These are phyloP conservation scores for Papiliotrema flavescens DNA, from an alignment of 1,284 basidiomycete genomes.

Conservation along the genomic window DNA sequence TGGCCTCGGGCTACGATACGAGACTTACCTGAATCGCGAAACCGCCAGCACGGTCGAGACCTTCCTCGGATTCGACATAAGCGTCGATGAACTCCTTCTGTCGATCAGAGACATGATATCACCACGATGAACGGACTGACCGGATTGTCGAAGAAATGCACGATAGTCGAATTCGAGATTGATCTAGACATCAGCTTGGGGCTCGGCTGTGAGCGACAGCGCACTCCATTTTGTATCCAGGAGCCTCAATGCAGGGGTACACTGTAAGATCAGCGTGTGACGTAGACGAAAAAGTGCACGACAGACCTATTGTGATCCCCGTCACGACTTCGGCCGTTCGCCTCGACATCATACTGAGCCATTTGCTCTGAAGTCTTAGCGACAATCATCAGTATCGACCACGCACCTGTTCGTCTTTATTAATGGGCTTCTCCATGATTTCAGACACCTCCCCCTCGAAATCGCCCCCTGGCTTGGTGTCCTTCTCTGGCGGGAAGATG, in stretches of 20 bases:
- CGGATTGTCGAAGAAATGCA: slow-evolving; percentile 73
- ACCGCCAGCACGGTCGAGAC: slow-evolving; percentile 85
- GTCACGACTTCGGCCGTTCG: slow-evolving; percentile 86
- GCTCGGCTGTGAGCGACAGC: slow-evolving; percentile 17
- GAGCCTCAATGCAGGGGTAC: slow-evolving; percentile 75
- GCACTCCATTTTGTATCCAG: slow-evolving; percentile 79
- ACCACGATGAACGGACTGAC: slow-evolving; percentile 33
- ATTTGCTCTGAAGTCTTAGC: slow-evolving; percentile 55
- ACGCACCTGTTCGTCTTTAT: slow-evolving; percentile 68
- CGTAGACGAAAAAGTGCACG: not conserved
- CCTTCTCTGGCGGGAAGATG: slow-evolving; percentile 69
- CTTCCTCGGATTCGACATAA: slow-evolving; percentile 86
- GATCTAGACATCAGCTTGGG: slow-evolving; percentile 55
- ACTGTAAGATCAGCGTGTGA: slow-evolving; percentile 51
- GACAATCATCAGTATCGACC: not conserved
- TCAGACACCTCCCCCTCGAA: slow-evolving; percentile 37
- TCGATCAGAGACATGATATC: not conserved
- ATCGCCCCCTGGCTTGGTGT: slow-evolving; percentile 46
- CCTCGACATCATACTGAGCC: slow-evolving; percentile 84
- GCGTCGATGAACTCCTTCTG: slow-evolving; percentile 61
- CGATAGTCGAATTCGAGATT: slow-evolving; percentile 75
- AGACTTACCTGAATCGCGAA: slow-evolving; percentile 84
- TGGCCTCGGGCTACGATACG: not conserved
- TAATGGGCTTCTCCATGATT: slow-evolving; percentile 76
- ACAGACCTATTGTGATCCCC: slow-evolving; percentile 71